Conservation (phyloP, 768 basidiomycete species). For the Dictyophora rubrovolvata region DNA sequence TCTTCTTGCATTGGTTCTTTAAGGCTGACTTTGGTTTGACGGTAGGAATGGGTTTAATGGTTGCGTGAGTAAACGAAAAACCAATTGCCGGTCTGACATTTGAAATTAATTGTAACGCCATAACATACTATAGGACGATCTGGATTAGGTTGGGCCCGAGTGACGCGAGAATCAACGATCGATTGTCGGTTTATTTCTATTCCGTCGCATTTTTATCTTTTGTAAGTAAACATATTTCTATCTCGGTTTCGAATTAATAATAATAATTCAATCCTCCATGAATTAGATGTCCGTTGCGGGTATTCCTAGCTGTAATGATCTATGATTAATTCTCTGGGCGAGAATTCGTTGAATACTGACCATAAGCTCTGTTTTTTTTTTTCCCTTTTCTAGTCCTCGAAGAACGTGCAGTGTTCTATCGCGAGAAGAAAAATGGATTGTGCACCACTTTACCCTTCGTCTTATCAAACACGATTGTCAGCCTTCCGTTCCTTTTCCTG, state of each 20-base stretch:
- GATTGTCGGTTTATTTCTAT: slow-evolving; percentile 46
- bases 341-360: neutral
- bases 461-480: slow-evolving; percentile 42
- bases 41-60: slow-evolving; percentile 23
- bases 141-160: slow-evolving; percentile 26
- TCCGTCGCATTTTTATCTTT: slow-evolving; percentile 41
- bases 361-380: neutral
- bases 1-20: slow-evolving; percentile 12
- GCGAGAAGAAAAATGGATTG: slow-evolving; percentile 48
- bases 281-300: slow-evolving; percentile 48
- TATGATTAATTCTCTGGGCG: neutral
- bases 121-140: neutral
- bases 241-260: slow-evolving; percentile 1
- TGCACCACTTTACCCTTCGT: slow-evolving; percentile 45
- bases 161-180: slow-evolving; percentile 35
- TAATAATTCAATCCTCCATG: neutral
- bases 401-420: slow-evolving; percentile 45
- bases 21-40: slow-evolving; percentile 29
- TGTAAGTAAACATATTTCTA: slow-evolving; percentile 9
- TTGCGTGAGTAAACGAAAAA: slow-evolving; percentile 29
- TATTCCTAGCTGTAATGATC: slow-evolving; percentile 35
- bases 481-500: slow-evolving; percentile 42
- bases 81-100: slow-evolving; percentile 23
- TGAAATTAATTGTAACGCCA: neutral
- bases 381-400: slow-evolving; percentile 27